phyloP scores from a whole-genome alignment of 2,329 filamentous ascomycete genomes.

The Aspergillus ruber region DNA sequence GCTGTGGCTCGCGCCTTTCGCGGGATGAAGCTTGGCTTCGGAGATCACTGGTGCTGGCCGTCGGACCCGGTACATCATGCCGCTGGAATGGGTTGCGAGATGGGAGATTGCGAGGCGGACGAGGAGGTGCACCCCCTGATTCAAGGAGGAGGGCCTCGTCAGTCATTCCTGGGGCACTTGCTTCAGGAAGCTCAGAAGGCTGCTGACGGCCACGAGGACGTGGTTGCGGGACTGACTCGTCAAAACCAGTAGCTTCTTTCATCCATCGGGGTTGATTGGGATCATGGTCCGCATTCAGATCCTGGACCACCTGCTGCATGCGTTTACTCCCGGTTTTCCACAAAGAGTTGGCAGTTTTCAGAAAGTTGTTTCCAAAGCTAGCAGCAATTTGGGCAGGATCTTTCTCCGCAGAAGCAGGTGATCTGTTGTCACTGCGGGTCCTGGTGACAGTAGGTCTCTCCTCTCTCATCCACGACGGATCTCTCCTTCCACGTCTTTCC shows the following conservation, averaged over 20 bases:
- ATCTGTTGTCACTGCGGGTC: conserved; percentile 23
- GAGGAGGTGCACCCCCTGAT: conserved; percentile 19
- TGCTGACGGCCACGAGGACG: conserved; percentile 14
- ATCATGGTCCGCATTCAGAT: conserved; percentile 69
- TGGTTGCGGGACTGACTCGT: conserved; percentile 12
- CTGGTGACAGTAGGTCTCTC: conserved; percentile 27
- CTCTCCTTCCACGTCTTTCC: conserved; percentile 19
- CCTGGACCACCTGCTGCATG: conserved; percentile 83
- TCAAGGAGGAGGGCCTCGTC: conserved; percentile 49
- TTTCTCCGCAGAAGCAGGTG: conserved; percentile 50
- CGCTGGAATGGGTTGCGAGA: conserved; percentile 21
- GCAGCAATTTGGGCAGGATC: conserved; percentile 77
- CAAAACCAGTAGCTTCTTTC: conserved; percentile 56
- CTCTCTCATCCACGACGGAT: conserved; percentile 59
- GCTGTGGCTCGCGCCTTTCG: conserved; percentile 20
- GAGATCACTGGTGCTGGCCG: conserved; percentile 12
- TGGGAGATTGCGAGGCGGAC: conserved; percentile 13
- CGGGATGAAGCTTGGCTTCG: conserved; percentile 17
- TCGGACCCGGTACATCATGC: conserved; percentile 15
- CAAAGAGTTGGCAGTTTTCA: conserved; percentile 89
- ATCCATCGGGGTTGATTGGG: conserved; percentile 90
- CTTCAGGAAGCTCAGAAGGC: conserved; percentile 13
- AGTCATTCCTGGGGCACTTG: conserved; percentile 39
- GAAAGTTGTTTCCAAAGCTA: conserved; percentile 71
- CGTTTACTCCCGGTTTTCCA: conserved; percentile 96